phyloP scores from a whole-genome alignment of 805 yeast species.

The Pichia ethanolica region DNA sequence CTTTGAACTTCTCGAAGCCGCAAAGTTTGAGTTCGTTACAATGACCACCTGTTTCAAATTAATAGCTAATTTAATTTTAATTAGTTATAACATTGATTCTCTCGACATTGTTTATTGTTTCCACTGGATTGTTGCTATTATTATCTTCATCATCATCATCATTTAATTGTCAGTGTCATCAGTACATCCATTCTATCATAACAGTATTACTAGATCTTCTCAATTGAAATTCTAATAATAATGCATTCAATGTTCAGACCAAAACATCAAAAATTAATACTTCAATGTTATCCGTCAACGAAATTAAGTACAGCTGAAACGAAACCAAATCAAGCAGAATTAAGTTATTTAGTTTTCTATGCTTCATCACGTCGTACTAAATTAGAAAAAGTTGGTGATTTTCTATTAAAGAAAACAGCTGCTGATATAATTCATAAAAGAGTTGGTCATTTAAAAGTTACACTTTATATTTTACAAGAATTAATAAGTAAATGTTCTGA shows the following conservation, averaged over 20 bases:
- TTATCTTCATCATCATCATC: no score
- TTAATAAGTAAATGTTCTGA: slow-evolving; percentile 72
- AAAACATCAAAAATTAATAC: slow-evolving; percentile 83
- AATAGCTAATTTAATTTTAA: no score
- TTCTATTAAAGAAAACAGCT: slow-evolving; percentile 53
- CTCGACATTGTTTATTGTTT: no score
- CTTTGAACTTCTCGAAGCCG: no score
- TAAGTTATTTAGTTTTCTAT: slow-evolving; percentile 80
- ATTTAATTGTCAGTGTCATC: no score
- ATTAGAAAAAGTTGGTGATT: slow-evolving; percentile 75
- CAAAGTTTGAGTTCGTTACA: no score
- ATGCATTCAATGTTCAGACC: slow-evolving; percentile 32
- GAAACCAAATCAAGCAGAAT: slow-evolving; percentile 86
- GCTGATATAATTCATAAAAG: slow-evolving; percentile 55
- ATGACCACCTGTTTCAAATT: no score
- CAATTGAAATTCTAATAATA: no score
- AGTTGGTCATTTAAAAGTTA: slow-evolving; percentile 77
- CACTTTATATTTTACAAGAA: slow-evolving; percentile 60
- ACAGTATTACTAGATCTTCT: no score
- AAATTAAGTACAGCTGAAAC: slow-evolving; percentile 54
- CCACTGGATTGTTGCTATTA: no score
- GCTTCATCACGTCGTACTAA: slow-evolving; percentile 87
- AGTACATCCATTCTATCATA: no score
- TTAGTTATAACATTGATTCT: no score
- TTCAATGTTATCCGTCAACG: slow-evolving; percentile 91